Evolutionary conservation across 305 asterid species (phyloP).

Genomic region (Fraxinus dipetala): DNA sequence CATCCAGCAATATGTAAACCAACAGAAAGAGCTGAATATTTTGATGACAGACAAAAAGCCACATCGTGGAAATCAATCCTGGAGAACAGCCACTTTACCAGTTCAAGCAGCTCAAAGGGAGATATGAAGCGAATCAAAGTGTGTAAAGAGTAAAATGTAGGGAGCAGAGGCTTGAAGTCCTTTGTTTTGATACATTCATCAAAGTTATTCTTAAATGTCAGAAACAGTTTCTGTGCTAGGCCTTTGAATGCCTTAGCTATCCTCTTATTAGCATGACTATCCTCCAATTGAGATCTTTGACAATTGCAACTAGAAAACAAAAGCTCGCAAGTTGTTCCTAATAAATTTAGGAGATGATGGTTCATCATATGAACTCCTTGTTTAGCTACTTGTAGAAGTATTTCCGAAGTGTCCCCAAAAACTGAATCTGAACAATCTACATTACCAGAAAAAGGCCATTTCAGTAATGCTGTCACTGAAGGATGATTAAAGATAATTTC

Average conservation of each 20-base stretch:
- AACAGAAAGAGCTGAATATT: constrained; percentile 45
- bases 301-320: constrained; percentile 36
- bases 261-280: constrained; percentile 30
- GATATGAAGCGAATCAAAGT: constrained; percentile 48
- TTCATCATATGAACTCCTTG: constrained; percentile 51
- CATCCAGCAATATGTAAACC: constrained; percentile 64
- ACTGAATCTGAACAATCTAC: constrained; percentile 43
- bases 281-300: constrained; percentile 34
- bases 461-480: constrained; percentile 47
- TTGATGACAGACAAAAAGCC: constrained; percentile 32
- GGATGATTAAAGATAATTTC: constrained; percentile 66
- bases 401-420: constrained; percentile 44
- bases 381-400: constrained; percentile 48
- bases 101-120: constrained; percentile 76
- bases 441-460: constrained; percentile 50
- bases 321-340: constrained; percentile 53
- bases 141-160: constrained; percentile 59
- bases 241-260: constrained; percentile 47
- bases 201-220: constrained; percentile 56
- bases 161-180: constrained; percentile 55
- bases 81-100: constrained; percentile 69
- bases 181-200: constrained; percentile 44
- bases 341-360: constrained; percentile 56
- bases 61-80: constrained; percentile 43
- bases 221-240: constrained; percentile 52